These are phyloP conservation scores for Komagataea norvegica DNA, from an alignment of 1,139 yeast genomes.

Conservation along the genomic window DNA sequence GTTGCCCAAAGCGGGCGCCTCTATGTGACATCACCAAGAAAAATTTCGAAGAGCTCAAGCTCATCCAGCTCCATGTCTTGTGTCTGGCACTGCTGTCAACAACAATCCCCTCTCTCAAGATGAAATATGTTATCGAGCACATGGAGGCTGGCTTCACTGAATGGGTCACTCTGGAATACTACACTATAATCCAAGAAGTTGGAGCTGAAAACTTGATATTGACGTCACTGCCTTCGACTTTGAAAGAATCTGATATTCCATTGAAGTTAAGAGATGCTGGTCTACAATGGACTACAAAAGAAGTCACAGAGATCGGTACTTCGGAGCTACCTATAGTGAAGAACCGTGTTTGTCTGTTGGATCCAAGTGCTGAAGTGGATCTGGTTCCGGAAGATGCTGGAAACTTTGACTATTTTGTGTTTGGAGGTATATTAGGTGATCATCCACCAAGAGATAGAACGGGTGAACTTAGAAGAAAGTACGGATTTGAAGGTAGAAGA, in stretches of 20 bases:
- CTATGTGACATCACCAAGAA: too few relatives aligned
- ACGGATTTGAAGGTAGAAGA: slow-evolving; percentile 81
- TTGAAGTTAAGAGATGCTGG: slow-evolving; percentile 53
- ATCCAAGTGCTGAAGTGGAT: slow-evolving; percentile 79
- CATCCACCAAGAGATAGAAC: slow-evolving; percentile 97
- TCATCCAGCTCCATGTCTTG: neutral
- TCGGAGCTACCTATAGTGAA: slow-evolving; percentile 31
- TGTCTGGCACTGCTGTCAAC: too few relatives aligned
- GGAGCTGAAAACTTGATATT: slow-evolving; percentile 72
- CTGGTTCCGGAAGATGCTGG: slow-evolving; percentile 63
- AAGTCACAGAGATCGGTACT: slow-evolving; percentile 47
- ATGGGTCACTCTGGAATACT: slow-evolving; percentile 89
- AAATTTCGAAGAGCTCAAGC: neutral
- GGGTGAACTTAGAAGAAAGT: slow-evolving; percentile 71
- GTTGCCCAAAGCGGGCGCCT: too few relatives aligned
- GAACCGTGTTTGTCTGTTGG: slow-evolving; percentile 70
- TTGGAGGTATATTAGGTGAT: slow-evolving; percentile 95
- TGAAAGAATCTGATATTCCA: slow-evolving; percentile 66
- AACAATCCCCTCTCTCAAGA: slow-evolving; percentile 29
- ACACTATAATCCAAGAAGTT: slow-evolving; percentile 75
- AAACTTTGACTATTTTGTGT: slow-evolving; percentile 78
- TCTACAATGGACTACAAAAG: slow-evolving; percentile 76
- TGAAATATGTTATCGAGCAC: slow-evolving; percentile 93
- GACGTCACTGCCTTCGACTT: slow-evolving; percentile 67
- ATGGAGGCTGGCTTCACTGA: slow-evolving; percentile 97